These are phyloP conservation scores for apple (Malus domestica) DNA, from an alignment of 306 rosid genomes.

Conservation along the genomic window DNA sequence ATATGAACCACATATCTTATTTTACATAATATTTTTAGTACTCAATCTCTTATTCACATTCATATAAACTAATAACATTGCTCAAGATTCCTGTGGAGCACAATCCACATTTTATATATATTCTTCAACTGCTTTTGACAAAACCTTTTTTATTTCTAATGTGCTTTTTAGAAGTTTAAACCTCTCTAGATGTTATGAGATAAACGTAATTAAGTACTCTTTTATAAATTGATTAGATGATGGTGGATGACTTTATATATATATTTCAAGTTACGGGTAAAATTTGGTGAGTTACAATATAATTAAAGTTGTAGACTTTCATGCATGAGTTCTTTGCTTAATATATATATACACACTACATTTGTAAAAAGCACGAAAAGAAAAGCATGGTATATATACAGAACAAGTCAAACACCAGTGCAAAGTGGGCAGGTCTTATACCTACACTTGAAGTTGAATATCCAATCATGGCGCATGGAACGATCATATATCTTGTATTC, in stretches of 20 bases:
- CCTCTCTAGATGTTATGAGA: background rate
- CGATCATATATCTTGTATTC: background rate
- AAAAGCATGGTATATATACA: background rate
- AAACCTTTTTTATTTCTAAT: background rate
- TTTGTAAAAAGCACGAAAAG: background rate
- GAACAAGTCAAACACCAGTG: background rate
- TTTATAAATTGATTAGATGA: background rate
- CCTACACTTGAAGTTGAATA: background rate
- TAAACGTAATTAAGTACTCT: background rate
- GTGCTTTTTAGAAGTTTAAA: background rate
- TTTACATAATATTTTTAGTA: no score
- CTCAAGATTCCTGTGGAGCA: background rate
- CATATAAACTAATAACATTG: background rate
- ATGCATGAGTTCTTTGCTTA: background rate
- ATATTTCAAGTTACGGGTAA: background rate
- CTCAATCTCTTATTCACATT: background rate
- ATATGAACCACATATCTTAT: no score
- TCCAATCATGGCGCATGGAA: background rate
- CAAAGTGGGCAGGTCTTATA: background rate
- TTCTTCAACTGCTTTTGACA: background rate
- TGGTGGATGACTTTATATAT: background rate
- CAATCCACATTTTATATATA: background rate
- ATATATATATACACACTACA: no score
- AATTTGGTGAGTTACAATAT: conserved; percentile 7
- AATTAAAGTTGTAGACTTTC: background rate